phyloP scores from a whole-genome alignment of 2,329 filamentous ascomycete species.

The Chaetomiaceae sp. region DNA sequence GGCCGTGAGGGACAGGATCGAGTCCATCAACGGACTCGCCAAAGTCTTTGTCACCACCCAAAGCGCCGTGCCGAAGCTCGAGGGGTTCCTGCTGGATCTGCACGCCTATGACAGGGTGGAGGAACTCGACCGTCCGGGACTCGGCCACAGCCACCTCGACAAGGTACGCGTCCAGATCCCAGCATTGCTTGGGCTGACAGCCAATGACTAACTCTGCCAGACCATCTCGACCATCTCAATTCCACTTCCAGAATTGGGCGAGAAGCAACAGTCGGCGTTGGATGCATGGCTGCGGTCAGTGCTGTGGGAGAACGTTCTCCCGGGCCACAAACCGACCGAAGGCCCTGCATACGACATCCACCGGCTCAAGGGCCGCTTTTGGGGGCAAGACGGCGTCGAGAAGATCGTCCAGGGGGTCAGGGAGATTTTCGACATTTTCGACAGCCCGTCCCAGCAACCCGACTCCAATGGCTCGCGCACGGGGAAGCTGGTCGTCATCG shows the following conservation, averaged over 20 bases:
- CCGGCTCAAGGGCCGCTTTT: slow-evolving; percentile 75
- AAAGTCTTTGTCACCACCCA: slow-evolving; percentile 77
- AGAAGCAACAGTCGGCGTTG: slow-evolving; percentile 55
- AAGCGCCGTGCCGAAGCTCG: slow-evolving; percentile 73
- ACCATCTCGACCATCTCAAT: slow-evolving; percentile 81
- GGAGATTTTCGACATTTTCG: slow-evolving; percentile 88
- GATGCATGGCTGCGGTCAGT: slow-evolving; percentile 79
- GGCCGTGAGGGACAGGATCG: slow-evolving; percentile 64
- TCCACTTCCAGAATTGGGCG: slow-evolving; percentile 54
- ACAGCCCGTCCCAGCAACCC: slow-evolving; percentile 41
- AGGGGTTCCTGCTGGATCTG: slow-evolving; percentile 81
- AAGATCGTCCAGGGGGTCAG: slow-evolving; percentile 88
- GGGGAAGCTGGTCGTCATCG: slow-evolving; percentile 61
- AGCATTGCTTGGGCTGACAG: background rate
- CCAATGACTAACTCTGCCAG: slow-evolving; percentile 38
- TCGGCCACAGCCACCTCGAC: slow-evolving; percentile 88
- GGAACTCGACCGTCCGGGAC: slow-evolving; percentile 63
- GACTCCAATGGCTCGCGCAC: slow-evolving; percentile 25
- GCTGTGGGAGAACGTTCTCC: slow-evolving; percentile 73
- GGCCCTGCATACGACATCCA: slow-evolving; percentile 68
- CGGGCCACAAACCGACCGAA: slow-evolving; percentile 35
- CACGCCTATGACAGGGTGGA: slow-evolving; percentile 87
- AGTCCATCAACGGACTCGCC: slow-evolving; percentile 84
- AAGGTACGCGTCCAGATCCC: slow-evolving; percentile 51
- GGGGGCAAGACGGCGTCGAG: slow-evolving; percentile 56